Conservation (phyloP, 257 asterid genomes). For the Penstemon barbatus region DNA sequence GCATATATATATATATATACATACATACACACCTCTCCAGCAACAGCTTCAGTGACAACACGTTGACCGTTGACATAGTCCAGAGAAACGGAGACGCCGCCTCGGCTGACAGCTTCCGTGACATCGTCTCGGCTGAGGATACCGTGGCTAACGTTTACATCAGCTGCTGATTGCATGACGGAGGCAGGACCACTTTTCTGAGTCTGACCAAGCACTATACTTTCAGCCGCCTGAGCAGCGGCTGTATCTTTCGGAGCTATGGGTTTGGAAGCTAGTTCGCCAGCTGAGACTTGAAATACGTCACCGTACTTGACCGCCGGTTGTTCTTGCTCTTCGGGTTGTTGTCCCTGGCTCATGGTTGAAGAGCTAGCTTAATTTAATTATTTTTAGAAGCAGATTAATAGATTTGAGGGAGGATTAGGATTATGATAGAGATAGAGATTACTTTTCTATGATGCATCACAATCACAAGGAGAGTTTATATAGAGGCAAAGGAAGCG, state of each 20-base stretch:
- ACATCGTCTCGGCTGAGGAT: constrained; percentile 30
- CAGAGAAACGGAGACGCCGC: constrained; percentile 37
- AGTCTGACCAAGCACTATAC: constrained; percentile 34
- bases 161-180: constrained; percentile 51
- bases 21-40: constrained; percentile 34
- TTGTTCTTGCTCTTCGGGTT: constrained; percentile 3
- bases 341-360: constrained; percentile 40
- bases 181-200: constrained; percentile 46
- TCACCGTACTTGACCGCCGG: constrained; percentile 51
- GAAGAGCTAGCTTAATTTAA: too few species aligned
- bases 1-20: neutral
- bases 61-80: constrained; percentile 35
- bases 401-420: too few species aligned
- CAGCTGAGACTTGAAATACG: constrained; percentile 44
- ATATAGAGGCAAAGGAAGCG: neutral
- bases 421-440: too few species aligned
- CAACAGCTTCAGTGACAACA: constrained; percentile 43
- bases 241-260: constrained; percentile 57
- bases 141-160: constrained; percentile 36
- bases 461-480: too few species aligned
- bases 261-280: constrained; percentile 40
- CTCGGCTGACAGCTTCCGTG: constrained; percentile 22
- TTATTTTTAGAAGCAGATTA: too few species aligned
- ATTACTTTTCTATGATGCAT: too few species aligned
- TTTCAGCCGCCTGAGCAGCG: constrained; percentile 49